phyloP scores from a whole-genome alignment of 2,329 filamentous ascomycete genomes.

The Beauveria sp. region DNA sequence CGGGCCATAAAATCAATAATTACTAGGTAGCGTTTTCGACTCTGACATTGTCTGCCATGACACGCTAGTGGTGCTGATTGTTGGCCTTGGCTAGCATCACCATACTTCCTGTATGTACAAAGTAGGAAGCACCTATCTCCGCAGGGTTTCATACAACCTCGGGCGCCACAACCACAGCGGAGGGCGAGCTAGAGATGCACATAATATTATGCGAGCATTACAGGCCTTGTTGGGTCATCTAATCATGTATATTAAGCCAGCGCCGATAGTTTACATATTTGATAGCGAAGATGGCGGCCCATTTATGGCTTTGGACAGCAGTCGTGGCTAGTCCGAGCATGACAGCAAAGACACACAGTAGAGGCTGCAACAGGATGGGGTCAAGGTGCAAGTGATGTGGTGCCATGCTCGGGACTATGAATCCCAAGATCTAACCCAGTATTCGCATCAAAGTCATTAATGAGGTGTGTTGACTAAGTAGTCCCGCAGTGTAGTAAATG shows the following conservation, averaged over 20 bases:
- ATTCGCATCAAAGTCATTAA: too few relatives aligned
- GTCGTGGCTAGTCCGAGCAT: not conserved
- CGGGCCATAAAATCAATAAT: not conserved
- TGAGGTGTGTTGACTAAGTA: not conserved
- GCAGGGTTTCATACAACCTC: not conserved
- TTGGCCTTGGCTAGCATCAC: not conserved
- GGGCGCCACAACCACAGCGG: not conserved
- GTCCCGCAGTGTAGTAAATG: too few relatives aligned
- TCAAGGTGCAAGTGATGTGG: not conserved
- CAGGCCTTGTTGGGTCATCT: not conserved
- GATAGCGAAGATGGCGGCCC: not conserved
- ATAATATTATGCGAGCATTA: not conserved
- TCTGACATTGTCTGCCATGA: not conserved
- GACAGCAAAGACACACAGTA: not conserved
- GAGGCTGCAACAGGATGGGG: not conserved
- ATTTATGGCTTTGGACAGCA: not conserved
- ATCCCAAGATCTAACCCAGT: too few relatives aligned
- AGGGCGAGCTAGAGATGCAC: not conserved
- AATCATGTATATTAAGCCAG: too few relatives aligned
- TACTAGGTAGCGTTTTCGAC: not conserved
- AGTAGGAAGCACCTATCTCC: not conserved
- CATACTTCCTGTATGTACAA: not conserved
- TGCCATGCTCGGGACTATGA: not conserved
- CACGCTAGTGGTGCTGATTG: not conserved
- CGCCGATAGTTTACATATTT: not conserved